Conservation (phyloP, 768 basidiomycete genomes). For the Suillus paluster region DNA sequence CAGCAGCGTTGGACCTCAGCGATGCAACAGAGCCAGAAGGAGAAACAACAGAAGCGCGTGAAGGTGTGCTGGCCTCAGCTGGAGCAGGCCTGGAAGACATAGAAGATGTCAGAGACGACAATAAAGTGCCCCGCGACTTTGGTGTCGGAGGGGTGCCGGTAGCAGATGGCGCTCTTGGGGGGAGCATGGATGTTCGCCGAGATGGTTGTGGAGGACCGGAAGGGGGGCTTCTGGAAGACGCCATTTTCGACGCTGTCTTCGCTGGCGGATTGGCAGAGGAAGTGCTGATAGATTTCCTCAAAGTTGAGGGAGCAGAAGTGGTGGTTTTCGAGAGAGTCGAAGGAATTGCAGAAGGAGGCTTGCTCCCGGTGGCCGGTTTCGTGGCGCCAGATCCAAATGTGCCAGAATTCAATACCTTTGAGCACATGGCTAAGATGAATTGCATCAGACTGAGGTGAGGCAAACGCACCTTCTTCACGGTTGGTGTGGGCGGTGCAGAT, state of each 20-base stretch:
- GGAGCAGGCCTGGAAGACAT: conserved; percentile 23
- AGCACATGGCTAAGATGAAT: conserved; percentile 33
- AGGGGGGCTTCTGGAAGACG: conserved; percentile 33
- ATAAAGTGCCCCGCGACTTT: conserved; percentile 42
- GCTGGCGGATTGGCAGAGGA: conserved; percentile 32
- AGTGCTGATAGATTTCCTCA: conserved; percentile 33
- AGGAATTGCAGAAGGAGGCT: conserved; percentile 41
- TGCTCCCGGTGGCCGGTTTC: conserved; percentile 48
- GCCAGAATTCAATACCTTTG: conserved; percentile 65
- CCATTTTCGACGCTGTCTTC: conserved; percentile 36
- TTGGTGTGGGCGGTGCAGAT: conserved; percentile 53
- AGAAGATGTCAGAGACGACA: conserved; percentile 30
- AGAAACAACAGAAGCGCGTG: conserved; percentile 58
- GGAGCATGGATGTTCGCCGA: conserved; percentile 35
- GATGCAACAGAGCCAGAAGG: conserved; percentile 57
- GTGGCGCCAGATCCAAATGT: conserved; percentile 64
- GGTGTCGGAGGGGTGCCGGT: conserved; percentile 38
- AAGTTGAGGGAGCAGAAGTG: conserved; percentile 28
- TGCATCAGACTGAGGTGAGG: conserved; percentile 19
- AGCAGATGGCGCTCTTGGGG: conserved; percentile 44
- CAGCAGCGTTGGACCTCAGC: conserved; percentile 44
- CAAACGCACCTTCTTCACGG: conserved; percentile 69
- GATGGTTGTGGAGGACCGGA: conserved; percentile 37
- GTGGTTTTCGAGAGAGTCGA: conserved; percentile 36
- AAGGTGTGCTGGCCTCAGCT: conserved; percentile 28